These are phyloP conservation scores for Eleusine indica DNA, from an alignment of 176 grass and related monocot genomes.

Conservation along the genomic window DNA sequence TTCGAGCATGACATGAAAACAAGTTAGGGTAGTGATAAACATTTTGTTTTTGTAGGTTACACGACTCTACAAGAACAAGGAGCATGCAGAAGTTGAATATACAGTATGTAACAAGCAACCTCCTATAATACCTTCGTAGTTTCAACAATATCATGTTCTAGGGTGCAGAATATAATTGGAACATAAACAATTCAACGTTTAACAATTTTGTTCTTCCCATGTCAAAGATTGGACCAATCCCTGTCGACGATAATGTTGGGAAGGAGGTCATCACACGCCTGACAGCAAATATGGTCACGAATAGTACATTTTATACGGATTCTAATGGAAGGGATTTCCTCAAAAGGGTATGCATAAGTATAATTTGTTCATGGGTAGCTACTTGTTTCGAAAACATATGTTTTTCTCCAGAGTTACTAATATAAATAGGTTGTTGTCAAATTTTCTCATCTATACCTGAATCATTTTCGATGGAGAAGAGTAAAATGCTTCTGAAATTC, in stretches of 20 bases:
- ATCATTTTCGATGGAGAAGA: not conserved
- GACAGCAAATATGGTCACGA: slow-evolving; percentile 80
- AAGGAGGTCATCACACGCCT: slow-evolving; percentile 79
- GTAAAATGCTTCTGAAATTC: not conserved
- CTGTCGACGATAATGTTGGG: slow-evolving; percentile 62
- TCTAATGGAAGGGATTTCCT: slow-evolving; percentile 96
- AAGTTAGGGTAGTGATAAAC: not conserved
- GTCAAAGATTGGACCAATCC: slow-evolving; percentile 86
- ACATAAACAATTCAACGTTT: not conserved
- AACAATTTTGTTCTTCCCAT: slow-evolving; percentile 15
- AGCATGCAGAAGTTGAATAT: slow-evolving; percentile 93
- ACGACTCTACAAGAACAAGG: slow-evolving; percentile 84
- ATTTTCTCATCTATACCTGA: slow-evolving; percentile 1
- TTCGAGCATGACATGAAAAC: not conserved
- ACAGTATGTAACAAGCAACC: slow-evolving; percentile 56
- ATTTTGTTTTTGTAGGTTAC: slow-evolving; percentile 61
- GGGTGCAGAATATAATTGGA: not conserved
- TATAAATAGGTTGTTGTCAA: not conserved
- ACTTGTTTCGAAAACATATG: not conserved
- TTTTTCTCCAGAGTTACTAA: not conserved
- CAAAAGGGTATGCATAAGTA: slow-evolving; percentile 61
- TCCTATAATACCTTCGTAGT: not conserved
- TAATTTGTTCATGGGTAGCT: not conserved
- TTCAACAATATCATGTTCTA: not conserved
- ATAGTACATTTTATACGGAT: slow-evolving; percentile 82